Conservation (phyloP, 371 early-diverging fungal genomes). For the Parasitella parasitica region DNA sequence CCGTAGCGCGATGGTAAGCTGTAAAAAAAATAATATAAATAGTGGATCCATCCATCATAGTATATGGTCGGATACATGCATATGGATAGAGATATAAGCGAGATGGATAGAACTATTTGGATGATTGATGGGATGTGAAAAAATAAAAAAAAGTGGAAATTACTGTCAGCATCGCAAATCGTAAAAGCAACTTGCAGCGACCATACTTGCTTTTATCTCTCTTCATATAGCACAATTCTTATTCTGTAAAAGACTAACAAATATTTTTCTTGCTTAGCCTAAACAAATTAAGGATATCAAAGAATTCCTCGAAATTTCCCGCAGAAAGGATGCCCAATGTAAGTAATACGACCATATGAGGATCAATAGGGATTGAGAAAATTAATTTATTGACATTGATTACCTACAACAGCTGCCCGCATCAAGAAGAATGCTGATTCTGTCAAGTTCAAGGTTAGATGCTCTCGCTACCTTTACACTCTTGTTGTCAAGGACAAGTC, state of each 20-base stretch:
- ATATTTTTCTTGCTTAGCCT: slow-evolving; percentile 77
- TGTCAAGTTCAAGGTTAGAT: slow-evolving; percentile 99
- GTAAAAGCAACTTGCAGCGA: background rate
- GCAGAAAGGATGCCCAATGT: slow-evolving; percentile 88
- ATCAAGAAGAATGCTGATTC: slow-evolving; percentile 96
- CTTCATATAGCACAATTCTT: background rate
- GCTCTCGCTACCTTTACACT: slow-evolving; percentile 97
- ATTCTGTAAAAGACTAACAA: too few relatives aligned
- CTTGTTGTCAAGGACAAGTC: slow-evolving; percentile 92
- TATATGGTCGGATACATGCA: slow-evolving; percentile 11
- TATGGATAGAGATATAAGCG: background rate
- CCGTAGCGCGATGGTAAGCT: slow-evolving; percentile 29
- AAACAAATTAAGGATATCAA: slow-evolving; percentile 98
- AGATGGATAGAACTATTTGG: background rate
- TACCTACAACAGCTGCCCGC: slow-evolving; percentile 67
- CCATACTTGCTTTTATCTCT: background rate
- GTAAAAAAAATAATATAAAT: too few relatives aligned
- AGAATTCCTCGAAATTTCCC: slow-evolving; percentile 95
- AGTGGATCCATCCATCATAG: background rate
- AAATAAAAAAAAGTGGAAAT: background rate
- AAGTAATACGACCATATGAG: too few relatives aligned
- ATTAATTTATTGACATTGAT: background rate
- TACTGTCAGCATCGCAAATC: background rate
- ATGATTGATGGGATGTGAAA: background rate
- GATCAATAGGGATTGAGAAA: too few relatives aligned